Base-by-base conservation (phyloP, 305 asterid species). In the Nicotiana rustica region DNA sequence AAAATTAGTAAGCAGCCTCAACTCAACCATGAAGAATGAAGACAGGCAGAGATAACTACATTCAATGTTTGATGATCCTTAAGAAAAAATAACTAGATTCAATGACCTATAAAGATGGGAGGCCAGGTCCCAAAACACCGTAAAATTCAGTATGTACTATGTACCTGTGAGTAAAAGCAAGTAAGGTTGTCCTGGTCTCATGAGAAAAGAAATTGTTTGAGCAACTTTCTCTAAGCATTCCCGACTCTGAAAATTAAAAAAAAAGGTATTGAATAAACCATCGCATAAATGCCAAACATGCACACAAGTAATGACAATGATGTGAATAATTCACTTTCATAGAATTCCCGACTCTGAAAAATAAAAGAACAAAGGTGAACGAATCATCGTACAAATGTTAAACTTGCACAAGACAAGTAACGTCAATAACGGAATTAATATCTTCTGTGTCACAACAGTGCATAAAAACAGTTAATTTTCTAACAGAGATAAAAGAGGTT, bases 171-270 rank as follows among this genome's bases (percentile, higher is more conserved):
- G 98, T 83, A 96, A 88, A 79, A 96, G 91, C 84, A 91, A 21
- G 85, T 87, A 88, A 25, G 90, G 84, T 83, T 88, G 88, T 81
- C 91, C 97, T 2, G 94, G 91, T 85, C 73, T 87, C 56, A 86
- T 79, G 83, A 94, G 94, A 84, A 88, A 91, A 81, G 87, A 87
- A 59, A 96, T 88, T 57, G 98, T 93, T 87, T 91, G 90, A 56
- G 94, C 90, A 81, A 93, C 92, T 88, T 94, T 96, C 92, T 92
- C 98, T 92, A 96, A 89, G 91, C 98, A 96, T 90, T 94, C 99
- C 92, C 87, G 89, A 93, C 98, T 94, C 98, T 96, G 96, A 52
- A 52, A 75, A 14, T 75, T 15, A 3, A 49, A 21, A 49, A 52
- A 75, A 3, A 47, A 10, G 12, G 19, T 13, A 73, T 14, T 73